Evolutionary conservation across 495 filamentous ascomycete species (phyloP), one percentile per base, ranked within the genome.

Genomic region (Tuber umbilicatum): DNA sequence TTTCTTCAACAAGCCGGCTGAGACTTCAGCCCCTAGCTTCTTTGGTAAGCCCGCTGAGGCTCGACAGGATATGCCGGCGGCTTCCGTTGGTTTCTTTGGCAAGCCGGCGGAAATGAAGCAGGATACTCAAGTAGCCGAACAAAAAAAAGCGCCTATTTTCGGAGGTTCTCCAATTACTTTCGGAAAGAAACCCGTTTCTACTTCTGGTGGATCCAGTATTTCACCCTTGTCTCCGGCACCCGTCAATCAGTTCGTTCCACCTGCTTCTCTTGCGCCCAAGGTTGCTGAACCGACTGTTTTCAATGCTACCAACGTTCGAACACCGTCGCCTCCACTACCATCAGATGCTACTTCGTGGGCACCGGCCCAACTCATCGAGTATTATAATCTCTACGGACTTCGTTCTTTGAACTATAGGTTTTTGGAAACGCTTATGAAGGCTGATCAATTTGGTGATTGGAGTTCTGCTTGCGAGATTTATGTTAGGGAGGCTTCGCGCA

Each of bases 321-420:
- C 67, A 69, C 68, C 78, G 35, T 81, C 80, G 2, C 80, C 80
- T 43, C 80, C 80, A 9, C 77, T 77, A 9, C 79, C 80, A 14
- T 73, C 80, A 21, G 79, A 81, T 45, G 72, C 80, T 37, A 74
- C 77, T 5, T 73, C 72, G 14, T 81, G 80, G 80, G 74, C 80
- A 55, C 69, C 69, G 14, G 64, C 76, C 9, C 80, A 81, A 41
- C 76, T 81, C 17, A 81, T 76, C 2, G 80, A 81, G 72, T 81
- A 81, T 60, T 81, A 81, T 43, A 81, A 81, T 38, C 38, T 81
- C n/a, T 81, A 74, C 70, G 79, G 79, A 17, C 38, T 81, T 27
- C 80, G 79, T n/a, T 72, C 80, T 19, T 69, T 81, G 72, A 81
- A 81, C 43, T 64, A 76, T 67, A 76, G 55, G 38, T 81, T 81